Evolutionary conservation across 768 basidiomycete species (phyloP), one percentile per base, ranked within the genome.

Genomic region (Lactarius sp.): DNA sequence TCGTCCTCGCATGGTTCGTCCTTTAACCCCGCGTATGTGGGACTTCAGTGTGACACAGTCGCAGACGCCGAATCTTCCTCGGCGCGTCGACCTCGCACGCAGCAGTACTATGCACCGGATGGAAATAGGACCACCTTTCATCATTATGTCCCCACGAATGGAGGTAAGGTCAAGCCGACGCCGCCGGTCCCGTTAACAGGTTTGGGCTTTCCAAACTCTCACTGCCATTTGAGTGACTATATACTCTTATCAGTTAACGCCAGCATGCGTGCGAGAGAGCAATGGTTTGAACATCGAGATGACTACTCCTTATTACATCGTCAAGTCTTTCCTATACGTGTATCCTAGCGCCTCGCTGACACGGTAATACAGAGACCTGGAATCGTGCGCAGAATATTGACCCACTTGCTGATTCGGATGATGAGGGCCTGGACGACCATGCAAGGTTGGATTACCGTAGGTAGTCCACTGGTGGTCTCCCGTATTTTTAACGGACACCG

Each of bases 351-450:
- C 65, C 62, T 41, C 36, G 27, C 64, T 67, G 52, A 67, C 56
- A 8, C 16, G 41, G 13, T 49, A 20, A 47, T 13, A 22, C 75
- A 92, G 90, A 91, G 62, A 88, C 89, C 7, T 91, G 87, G 88
- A 83, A 86, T 69, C 75, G 83, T 37, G 79, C 85, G 34, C 79
- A 79, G 44, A 82, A 80, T 33, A 78, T 79, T 41, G 88, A 91
- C 70, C 86, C 88, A 16, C 75, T 90, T 16, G 76, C 75, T 13
- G 87, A 89, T 74, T 90, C 89, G 13, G 89, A 91, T 67, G 86
- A 87, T 44, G 90, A 92, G 69, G 73, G 78, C 60, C 76, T 79
- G 59, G 86, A 90, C 62, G 84, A 88, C 61, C 77, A 87, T 66
- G 77, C 81, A 52, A 79, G 82, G 49, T 71, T 79, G 54, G 88